These are phyloP conservation scores for Daldinia grandis DNA, from an alignment of 495 filamentous ascomycete species.

Conservation along the genomic window DNA sequence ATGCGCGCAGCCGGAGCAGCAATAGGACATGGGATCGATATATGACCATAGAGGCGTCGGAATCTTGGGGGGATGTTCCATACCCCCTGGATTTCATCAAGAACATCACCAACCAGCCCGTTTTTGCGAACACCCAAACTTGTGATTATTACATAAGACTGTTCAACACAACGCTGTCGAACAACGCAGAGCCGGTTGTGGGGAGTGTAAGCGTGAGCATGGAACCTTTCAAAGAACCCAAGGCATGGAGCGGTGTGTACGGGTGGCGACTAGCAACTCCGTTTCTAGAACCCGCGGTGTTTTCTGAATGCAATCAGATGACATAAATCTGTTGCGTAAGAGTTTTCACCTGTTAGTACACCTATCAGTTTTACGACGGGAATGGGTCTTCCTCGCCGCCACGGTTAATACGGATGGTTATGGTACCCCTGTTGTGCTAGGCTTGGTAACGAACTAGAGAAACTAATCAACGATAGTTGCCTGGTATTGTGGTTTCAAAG, in stretches of 20 bases:
- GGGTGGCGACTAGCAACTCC: slow-evolving; percentile 53
- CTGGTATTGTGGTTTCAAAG: too few relatives aligned
- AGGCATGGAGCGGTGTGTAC: slow-evolving; percentile 42
- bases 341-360: background rate
- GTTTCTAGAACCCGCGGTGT: slow-evolving; percentile 47
- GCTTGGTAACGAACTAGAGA: too few relatives aligned
- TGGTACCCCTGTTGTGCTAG: too few relatives aligned
- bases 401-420: too few relatives aligned
- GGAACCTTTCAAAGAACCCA: slow-evolving; percentile 38
- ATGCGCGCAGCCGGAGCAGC: slow-evolving; percentile 35
- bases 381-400: background rate
- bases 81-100: slow-evolving; percentile 50
- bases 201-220: slow-evolving; percentile 43
- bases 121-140: slow-evolving; percentile 47
- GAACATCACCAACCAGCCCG: slow-evolving; percentile 56
- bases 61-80: slow-evolving; percentile 23
- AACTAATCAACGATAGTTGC: too few relatives aligned
- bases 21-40: slow-evolving; percentile 33
- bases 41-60: slow-evolving; percentile 39
- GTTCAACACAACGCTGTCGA: slow-evolving; percentile 52
- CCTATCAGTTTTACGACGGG: background rate
- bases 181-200: slow-evolving; percentile 40
- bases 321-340: background rate
- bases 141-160: slow-evolving; percentile 54
- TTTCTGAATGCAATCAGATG: slow-evolving; percentile 4